Conservation (phyloP, 2,329 filamentous ascomycete genomes). For the Cercospora sp. region DNA sequence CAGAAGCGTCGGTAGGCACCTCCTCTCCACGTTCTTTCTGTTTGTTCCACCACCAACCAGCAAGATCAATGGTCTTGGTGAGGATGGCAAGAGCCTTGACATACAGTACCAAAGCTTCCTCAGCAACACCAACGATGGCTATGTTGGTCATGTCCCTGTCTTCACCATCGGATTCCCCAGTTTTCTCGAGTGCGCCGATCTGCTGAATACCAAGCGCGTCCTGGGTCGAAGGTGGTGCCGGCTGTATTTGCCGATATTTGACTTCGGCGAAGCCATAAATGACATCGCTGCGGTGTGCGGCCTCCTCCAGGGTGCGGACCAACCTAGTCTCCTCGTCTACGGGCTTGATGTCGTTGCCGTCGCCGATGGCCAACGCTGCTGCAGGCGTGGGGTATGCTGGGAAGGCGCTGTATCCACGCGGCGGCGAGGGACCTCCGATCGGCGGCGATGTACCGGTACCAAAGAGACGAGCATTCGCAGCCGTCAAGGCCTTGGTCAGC, state of each 20-base stretch:
- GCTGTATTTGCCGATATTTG: conserved; percentile 96
- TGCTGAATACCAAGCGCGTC: conserved; percentile 62
- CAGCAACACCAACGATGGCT: conserved; percentile 80
- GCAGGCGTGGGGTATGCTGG: conserved; percentile 78
- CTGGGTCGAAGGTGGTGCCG: conserved; percentile 72
- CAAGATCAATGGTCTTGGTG: conserved; percentile 93
- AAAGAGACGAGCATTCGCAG: conserved; percentile 77
- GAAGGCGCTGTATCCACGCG: conserved; percentile 75
- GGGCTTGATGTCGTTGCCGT: conserved; percentile 58
- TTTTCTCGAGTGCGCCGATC: conserved; percentile 56
- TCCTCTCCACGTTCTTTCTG: conserved; percentile 55
- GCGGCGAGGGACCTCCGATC: conserved; percentile 67
- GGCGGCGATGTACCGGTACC: conserved; percentile 66
- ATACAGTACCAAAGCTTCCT: conserved; percentile 93
- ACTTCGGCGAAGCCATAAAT: conserved; percentile 98
- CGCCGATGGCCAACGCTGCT: conserved; percentile 59
- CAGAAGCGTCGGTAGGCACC: conserved; percentile 42
- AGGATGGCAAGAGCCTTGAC: conserved; percentile 90
- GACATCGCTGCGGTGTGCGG: conserved; percentile 89
- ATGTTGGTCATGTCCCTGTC: conserved; percentile 81
- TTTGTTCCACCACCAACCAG: conserved; percentile 78
- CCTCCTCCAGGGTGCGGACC: conserved; percentile 83
- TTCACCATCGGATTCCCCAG: conserved; percentile 57
- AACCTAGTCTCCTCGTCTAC: conserved; percentile 78
- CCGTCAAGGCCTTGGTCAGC: conserved; percentile 91